phyloP scores from a whole-genome alignment of 768 basidiomycete species.

The Panaeolus cyanescens region DNA sequence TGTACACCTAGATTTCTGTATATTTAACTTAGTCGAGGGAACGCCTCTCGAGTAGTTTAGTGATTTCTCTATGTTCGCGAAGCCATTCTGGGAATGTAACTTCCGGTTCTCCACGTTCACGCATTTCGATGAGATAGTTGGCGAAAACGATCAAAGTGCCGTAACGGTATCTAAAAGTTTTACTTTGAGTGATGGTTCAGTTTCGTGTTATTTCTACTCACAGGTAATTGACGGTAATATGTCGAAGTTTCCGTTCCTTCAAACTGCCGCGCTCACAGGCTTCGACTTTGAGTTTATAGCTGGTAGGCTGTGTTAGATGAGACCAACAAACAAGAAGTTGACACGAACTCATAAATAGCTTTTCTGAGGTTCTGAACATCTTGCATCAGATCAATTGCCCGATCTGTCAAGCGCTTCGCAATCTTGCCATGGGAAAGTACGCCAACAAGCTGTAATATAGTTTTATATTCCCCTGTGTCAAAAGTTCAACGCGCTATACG shows the following conservation, averaged over 20 bases:
- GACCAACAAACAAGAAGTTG: neutral
- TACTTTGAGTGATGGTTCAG: conserved; percentile 7
- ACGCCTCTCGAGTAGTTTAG: conserved; percentile 63
- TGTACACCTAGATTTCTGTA: neutral
- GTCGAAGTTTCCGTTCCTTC: conserved; percentile 76
- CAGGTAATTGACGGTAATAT: conserved; percentile 88
- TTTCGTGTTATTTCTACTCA: conserved; percentile 31
- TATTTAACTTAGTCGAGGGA: conserved; percentile 57
- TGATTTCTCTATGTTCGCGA: conserved; percentile 81
- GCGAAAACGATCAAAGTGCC: conserved; percentile 93
- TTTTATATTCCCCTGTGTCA: conserved; percentile 91
- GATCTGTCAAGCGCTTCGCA: conserved; percentile 88
- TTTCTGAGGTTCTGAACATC: conserved; percentile 97
- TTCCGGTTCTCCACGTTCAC: conserved; percentile 31
- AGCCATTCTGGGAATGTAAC: conserved; percentile 83
- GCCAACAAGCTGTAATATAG: conserved; percentile 90
- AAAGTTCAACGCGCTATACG: neutral
- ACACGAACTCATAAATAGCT: conserved; percentile 88
- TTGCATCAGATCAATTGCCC: conserved; percentile 89
- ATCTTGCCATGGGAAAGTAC: conserved; percentile 90
- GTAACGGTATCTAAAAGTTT: conserved; percentile 68
- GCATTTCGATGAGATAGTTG: conserved; percentile 86
- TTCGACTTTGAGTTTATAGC: conserved; percentile 90
- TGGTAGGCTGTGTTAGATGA: conserved; percentile 27
- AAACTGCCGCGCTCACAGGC: conserved; percentile 76